Evolutionary conservation across 345 rosid species (phyloP).

Genomic region (Streptanthus diversifolius): DNA sequence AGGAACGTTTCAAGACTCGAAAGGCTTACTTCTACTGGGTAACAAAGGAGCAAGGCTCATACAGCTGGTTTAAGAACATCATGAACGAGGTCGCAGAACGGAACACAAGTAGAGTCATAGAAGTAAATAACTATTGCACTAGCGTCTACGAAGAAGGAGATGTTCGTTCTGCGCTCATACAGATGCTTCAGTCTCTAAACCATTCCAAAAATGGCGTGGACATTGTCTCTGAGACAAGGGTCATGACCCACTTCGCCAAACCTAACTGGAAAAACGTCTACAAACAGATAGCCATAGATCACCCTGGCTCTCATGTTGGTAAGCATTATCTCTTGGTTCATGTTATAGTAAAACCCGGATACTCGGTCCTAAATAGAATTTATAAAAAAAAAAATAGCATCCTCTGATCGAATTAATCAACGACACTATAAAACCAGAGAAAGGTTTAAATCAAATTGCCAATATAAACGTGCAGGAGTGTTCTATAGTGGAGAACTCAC

Average conservation of each 20-base stretch:
- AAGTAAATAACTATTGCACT: slow-evolving; percentile 71
- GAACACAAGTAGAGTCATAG: slow-evolving; percentile 55
- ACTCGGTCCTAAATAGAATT: too few relatives aligned
- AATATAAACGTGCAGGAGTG: neutral
- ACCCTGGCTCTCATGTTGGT: neutral
- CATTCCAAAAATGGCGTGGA: neutral
- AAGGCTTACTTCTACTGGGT: slow-evolving; percentile 78
- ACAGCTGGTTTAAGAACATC: slow-evolving; percentile 72
- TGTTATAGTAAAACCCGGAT: too few relatives aligned
- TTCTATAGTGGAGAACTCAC: neutral
- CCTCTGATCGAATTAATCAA: neutral
- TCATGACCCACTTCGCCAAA: neutral
- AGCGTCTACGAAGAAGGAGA: slow-evolving; percentile 76
- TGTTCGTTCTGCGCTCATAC: slow-evolving; percentile 66
- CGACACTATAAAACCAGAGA: neutral
- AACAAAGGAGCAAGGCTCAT: slow-evolving; percentile 73
- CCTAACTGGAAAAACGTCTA: neutral
- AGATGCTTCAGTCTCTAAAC: neutral
- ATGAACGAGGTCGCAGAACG: slow-evolving; percentile 34
- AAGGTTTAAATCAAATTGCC: neutral
- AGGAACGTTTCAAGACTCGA: slow-evolving; percentile 47
- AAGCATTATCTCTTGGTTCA: neutral
- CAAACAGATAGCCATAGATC: neutral
- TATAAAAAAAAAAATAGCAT: neutral
- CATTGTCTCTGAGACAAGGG: neutral